Base-by-base conservation (phyloP, 2,329 filamentous ascomycete genomes). In the Thermomyces lanuginosus region DNA sequence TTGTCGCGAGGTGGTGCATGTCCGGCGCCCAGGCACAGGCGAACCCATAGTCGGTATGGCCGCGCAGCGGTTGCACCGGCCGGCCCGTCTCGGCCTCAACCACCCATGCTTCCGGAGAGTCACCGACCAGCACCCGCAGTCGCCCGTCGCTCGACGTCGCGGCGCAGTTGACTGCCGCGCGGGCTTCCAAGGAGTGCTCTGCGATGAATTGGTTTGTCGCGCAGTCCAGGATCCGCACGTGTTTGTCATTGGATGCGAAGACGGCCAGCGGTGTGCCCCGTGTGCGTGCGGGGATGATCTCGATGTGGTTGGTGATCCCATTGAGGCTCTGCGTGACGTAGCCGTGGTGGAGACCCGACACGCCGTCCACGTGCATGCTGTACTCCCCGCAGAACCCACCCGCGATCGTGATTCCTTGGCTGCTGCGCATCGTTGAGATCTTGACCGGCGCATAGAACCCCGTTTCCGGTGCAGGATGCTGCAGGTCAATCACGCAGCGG, bases 321-420 rank as follows among this genome's bases (percentile, higher is more conserved):
- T 64, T 61, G 34, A 55, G 51, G 9, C 61, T 54, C 27, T 58
- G 53, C 6, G 60, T 62, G 19, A 67, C 60, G 29, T 54, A 52
- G 22, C 65, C 64, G 29, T 60, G 49, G 0, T 48, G 52, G 5
- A 44, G 43, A 4, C 35, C 37, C 13, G 34, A 43, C 9, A 44
- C 46, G 8, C 44, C 41, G 6, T 53, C 51, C 2, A 50, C 43
- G 8, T 55, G 56, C 16, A 70, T 43, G 12, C 63, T 61, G 38
- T 70, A 72, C 42, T 71, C 64, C 12, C 68, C 68, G 12, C 54
- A 48, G 37, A 71, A 69, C 5, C 66, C 64, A 8, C 68, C 68
- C 6, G 62, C 64, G 15, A 72, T 53, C 2, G 68, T 50, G 2
- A 67, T 45, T 15, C 61, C 52, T 30, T 60, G 49, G 8, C 51